Evolutionary conservation across 805 yeast genomes (phyloP), one percentile per base, ranked within the genome.

Genomic region (Crinitomyces ghanaensis): DNA sequence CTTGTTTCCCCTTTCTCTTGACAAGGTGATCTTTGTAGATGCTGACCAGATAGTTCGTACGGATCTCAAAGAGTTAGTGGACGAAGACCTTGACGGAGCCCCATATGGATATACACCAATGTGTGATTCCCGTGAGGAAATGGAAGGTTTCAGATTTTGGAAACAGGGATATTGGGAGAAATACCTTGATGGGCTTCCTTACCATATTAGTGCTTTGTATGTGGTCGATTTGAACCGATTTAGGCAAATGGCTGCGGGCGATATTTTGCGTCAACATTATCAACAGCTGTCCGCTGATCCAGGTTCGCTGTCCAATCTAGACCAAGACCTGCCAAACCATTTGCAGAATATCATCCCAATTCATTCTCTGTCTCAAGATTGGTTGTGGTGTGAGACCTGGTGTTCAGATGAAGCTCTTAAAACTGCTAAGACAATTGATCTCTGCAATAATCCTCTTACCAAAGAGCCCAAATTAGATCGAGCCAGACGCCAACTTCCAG

Each of bases 301-400:
- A 1, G 64, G 59, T 15, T 85, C 95, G 0, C 60, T 91, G 37
- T 68, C 83, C 7, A 84, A 83, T 48, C 65, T 86, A 39, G 97
- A 85, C 51, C 96, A 88, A 52, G 97, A 91, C 51, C 65, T 88
- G 40, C 85, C 95, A n/a, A 91, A 88, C 55, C 81, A 82, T 49
- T 45, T 86, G 45, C 97, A 91, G 54, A 46, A 62, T 15, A 53
- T 56, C 19, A 54, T 88, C 19, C 77, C 76, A 31, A 84, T 84
- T 13, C 69, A 62, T 47, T 76, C 91, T 6, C 60, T 83, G 28
- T 81, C 84, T 3, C 77, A 77, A 44, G 86, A 81, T 28, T 83
- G 93, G 93, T 59, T 82, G 24, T 84, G 94, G 94, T 84, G 93
- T 57, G 94, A 83, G 49, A 83, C 94, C 0, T 83, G 94, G 94